A percentile compares a stretch with the other conserved stretches of the same genome.
Conservation (phyloP, 495 filamentous ascomycete genomes). For the Penicillium macrosclerotiorum region DNA sequence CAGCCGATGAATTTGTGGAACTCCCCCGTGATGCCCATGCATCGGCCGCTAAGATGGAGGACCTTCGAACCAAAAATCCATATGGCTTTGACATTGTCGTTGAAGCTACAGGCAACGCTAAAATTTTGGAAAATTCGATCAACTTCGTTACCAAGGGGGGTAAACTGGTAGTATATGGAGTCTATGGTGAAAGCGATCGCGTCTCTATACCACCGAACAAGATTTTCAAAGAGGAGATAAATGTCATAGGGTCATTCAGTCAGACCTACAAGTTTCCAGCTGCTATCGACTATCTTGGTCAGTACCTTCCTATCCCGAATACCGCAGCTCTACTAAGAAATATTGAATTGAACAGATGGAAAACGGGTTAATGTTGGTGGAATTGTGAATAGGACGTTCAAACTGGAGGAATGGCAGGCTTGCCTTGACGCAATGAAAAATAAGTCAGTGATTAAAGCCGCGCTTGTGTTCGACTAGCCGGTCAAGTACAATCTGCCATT, state of each 20-base stretch:
- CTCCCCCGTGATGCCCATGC: constrained; percentile 53
- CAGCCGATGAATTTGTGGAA: constrained; percentile 62
- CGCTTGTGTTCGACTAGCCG: constrained; percentile 67
- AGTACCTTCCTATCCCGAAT: no score
- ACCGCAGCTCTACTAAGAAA: no score
- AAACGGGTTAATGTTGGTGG: constrained; percentile 60
- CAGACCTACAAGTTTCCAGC: constrained; percentile 73
- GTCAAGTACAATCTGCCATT: no score
- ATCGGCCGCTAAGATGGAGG: constrained; percentile 60
- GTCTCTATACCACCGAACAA: constrained; percentile 66
- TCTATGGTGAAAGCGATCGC: constrained; percentile 58
- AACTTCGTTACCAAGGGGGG: constrained; percentile 67
- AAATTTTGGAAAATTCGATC: constrained; percentile 67
- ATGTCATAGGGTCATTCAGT: constrained; percentile 66
- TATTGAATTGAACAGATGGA: no score
- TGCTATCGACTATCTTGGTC: constrained; percentile 67
- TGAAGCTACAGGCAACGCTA: constrained; percentile 61
- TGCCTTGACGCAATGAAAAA: constrained; percentile 50
- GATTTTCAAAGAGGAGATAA: constrained; percentile 66
- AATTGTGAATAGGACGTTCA: constrained; percentile 53
- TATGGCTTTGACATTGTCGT: constrained; percentile 72
- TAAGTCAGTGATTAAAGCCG: constrained; percentile 70
- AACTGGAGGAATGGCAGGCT: constrained; percentile 44
- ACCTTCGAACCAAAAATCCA: constrained; percentile 62
- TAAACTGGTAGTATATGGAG: constrained; percentile 67